Conservation (phyloP, 176 grass and related monocot species). For the Oryza coarctata region DNA sequence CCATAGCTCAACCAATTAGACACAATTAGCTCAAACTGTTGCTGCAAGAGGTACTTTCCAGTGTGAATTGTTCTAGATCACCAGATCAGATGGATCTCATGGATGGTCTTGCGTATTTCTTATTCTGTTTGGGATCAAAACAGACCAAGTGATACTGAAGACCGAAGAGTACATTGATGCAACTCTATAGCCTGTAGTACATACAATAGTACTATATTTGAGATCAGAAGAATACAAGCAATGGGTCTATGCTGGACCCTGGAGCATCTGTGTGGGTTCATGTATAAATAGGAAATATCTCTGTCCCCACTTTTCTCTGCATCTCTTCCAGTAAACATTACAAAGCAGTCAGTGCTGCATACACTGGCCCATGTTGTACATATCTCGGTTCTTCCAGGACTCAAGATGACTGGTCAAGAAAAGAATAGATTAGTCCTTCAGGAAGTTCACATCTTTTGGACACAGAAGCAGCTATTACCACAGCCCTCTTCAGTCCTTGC, state of each 20-base stretch:
- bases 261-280: slow-evolving; percentile 13
- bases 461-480: slow-evolving; percentile 20
- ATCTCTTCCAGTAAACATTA: slow-evolving; percentile 34
- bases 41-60: too few species aligned
- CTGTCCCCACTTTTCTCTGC: slow-evolving; percentile 43
- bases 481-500: slow-evolving; percentile 28
- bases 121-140: not conserved
- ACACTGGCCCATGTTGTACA: not conserved
- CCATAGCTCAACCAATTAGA: too few species aligned
- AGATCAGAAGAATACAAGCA: slow-evolving; percentile 18
- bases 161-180: not conserved
- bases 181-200: not conserved
- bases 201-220: not conserved
- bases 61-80: not conserved
- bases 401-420: slow-evolving; percentile 40
- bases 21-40: not conserved
- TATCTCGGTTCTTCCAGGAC: slow-evolving; percentile 22
- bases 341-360: slow-evolving; percentile 30
- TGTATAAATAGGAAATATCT: slow-evolving; percentile 33
- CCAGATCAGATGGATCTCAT: not conserved
- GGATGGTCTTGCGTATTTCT: not conserved
- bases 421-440: slow-evolving; percentile 16
- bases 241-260: slow-evolving; percentile 12
- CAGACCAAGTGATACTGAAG: not conserved
- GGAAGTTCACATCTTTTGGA: slow-evolving; percentile 33